Conservation (phyloP, 257 asterid genomes). For the Leptodermis oblonga region DNA sequence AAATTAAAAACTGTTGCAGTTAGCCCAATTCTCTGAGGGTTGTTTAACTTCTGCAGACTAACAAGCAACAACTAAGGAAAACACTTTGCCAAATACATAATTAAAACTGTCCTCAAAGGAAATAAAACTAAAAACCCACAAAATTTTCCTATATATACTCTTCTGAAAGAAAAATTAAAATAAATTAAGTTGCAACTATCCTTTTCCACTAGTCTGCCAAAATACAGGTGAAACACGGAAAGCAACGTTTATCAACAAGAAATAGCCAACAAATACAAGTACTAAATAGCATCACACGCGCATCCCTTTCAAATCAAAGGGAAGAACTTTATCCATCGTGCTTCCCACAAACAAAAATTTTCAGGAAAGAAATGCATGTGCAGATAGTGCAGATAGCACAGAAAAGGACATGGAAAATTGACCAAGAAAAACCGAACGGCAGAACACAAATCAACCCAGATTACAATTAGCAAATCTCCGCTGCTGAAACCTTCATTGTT, state of each 20-base stretch:
- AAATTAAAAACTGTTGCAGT: background rate
- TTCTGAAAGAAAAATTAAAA: background rate
- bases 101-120: background rate
- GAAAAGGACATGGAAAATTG: background rate
- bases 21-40: background rate
- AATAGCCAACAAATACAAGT: background rate
- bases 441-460: background rate
- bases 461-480: background rate
- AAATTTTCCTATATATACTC: background rate
- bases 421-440: background rate
- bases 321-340: background rate
- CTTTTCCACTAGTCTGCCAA: background rate
- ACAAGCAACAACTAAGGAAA: background rate
- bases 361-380: background rate
- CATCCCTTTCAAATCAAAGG: background rate
- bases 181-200: background rate
- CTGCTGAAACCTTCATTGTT: background rate
- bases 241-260: background rate
- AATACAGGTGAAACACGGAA: background rate
- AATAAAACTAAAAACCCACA: background rate
- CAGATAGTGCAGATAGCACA: background rate
- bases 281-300: background rate
- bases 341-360: background rate
- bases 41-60: background rate
- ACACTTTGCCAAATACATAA: background rate